Percentiles rank a stretch among this genome's conserved stretches.
These are phyloP conservation scores for Aspergillus aculeatus DNA, from an alignment of 2,329 filamentous ascomycete genomes.

Conservation along the genomic window DNA sequence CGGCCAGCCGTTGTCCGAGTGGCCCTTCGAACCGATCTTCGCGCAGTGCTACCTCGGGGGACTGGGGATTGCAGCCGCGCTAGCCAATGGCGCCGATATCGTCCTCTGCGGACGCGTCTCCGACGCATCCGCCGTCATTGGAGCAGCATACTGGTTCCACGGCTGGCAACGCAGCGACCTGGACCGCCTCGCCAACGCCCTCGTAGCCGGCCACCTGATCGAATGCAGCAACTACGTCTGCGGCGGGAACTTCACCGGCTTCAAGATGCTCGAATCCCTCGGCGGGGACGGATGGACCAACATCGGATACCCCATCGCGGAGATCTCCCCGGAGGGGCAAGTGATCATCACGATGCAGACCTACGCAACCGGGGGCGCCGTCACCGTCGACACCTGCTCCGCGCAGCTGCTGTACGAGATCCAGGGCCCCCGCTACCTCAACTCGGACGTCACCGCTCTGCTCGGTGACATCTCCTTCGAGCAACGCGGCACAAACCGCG, in stretches of 20 bases:
- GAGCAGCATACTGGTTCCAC: slow-evolving; percentile 45
- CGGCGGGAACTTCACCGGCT: slow-evolving; percentile 47
- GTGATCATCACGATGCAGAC: slow-evolving; percentile 48
- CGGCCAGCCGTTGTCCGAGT: slow-evolving; percentile 34
- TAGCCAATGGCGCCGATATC: slow-evolving; percentile 45
- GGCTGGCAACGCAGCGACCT: slow-evolving; percentile 40
- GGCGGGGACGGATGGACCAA: slow-evolving; percentile 41
- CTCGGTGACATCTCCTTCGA: slow-evolving; percentile 54
- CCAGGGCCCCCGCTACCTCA: slow-evolving; percentile 57
- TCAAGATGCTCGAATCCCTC: slow-evolving; percentile 34
- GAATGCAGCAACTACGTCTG: slow-evolving; percentile 46
- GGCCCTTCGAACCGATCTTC: slow-evolving; percentile 35
- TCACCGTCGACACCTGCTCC: slow-evolving; percentile 52
- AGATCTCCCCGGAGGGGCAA: slow-evolving; percentile 42
- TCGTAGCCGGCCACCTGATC: slow-evolving; percentile 40
- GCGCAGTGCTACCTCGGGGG: slow-evolving; percentile 40
- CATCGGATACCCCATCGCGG: slow-evolving; percentile 49
- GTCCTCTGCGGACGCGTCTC: slow-evolving; percentile 47
- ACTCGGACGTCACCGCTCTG: slow-evolving; percentile 56
- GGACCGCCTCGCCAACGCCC: slow-evolving; percentile 41
- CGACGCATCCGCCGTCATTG: slow-evolving; percentile 47
- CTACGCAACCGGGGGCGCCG: slow-evolving; percentile 38
- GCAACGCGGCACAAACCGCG: slow-evolving; percentile 50
- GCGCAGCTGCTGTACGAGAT: slow-evolving; percentile 57
- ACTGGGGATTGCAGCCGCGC: slow-evolving; percentile 39